Percentiles rank a stretch among this genome's conserved stretches.
Conservation (phyloP, 2,329 filamentous ascomycete genomes). For the Alternaria sp. region DNA sequence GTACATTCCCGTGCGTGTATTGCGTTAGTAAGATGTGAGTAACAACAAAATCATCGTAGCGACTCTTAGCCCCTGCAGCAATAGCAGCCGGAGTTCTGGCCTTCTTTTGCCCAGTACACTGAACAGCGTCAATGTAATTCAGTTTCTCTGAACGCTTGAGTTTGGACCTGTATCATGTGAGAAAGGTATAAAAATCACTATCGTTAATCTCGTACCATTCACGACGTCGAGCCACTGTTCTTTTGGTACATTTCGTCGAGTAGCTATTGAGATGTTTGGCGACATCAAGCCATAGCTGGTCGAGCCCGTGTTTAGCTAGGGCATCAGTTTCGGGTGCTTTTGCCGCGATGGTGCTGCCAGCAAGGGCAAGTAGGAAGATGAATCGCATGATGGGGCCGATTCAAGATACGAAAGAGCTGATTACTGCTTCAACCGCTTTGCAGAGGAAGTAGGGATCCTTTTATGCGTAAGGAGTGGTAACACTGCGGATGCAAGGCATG, state of each 20-base stretch:
- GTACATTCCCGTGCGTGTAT: no score
- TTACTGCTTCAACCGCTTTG: no score
- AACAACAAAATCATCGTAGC: no score
- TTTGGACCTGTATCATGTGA: background rate
- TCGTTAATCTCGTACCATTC: no score
- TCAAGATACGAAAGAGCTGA: background rate
- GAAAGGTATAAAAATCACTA: no score
- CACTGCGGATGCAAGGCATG: no score
- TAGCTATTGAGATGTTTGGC: background rate
- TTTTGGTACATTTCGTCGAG: background rate
- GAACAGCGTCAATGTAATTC: constrained; percentile 44
- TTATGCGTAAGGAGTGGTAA: no score
- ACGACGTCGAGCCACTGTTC: no score
- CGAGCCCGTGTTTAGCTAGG: constrained; percentile 5
- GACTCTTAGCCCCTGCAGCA: constrained; percentile 37
- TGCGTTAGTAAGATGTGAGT: no score
- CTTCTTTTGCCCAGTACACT: constrained; percentile 37
- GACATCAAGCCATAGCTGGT: constrained; percentile 5
- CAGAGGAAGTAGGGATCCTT: background rate
- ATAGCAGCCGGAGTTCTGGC: constrained; percentile 34
- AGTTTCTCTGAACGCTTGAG: constrained; percentile 24
- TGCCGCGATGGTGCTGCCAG: background rate
- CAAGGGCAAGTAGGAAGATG: no score
- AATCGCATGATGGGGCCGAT: no score
- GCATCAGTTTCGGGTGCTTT: background rate